These are phyloP conservation scores for Phyllachora maydis DNA, from an alignment of 2,329 filamentous ascomycete species.

Conservation along the genomic window DNA sequence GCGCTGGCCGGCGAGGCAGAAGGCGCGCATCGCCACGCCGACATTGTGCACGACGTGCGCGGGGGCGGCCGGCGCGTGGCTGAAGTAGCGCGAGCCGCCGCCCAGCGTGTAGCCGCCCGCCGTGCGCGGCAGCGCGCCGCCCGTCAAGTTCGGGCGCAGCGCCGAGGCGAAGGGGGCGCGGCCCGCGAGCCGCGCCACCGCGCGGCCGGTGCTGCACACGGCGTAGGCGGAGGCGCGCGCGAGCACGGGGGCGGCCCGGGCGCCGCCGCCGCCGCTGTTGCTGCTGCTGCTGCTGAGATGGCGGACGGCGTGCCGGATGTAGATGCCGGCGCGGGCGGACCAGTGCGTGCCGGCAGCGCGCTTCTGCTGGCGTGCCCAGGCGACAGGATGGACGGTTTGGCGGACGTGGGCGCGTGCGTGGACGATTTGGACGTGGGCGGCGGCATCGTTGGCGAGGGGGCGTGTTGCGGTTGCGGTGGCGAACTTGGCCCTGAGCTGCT, in stretches of 20 bases:
- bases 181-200: constrained; percentile 41
- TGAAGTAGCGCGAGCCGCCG: constrained; percentile 70
- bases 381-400: constrained; percentile 30
- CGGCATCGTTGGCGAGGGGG: constrained; percentile 14
- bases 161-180: constrained; percentile 75
- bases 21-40: constrained; percentile 79
- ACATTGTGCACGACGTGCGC: constrained; percentile 90
- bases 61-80: constrained; percentile 64
- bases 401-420: constrained; percentile 20
- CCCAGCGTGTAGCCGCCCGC: constrained; percentile 75
- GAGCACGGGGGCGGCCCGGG: too few species aligned
- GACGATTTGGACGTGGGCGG: constrained; percentile 21
- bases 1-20: constrained; percentile 80
- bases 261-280: too few species aligned
- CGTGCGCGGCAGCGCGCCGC: constrained; percentile 63
- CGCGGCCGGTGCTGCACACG: constrained; percentile 24
- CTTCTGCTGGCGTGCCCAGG: constrained; percentile 27
- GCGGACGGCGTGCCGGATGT: too few species aligned
- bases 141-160: constrained; percentile 79
- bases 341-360: constrained; percentile 25
- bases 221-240: constrained; percentile 26
- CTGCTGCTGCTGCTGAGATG: too few species aligned
- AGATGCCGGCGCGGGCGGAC: constrained; percentile 19
- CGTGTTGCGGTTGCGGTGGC: constrained; percentile 19
- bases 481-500: constrained; percentile 28